These are phyloP conservation scores for Penicillium riverlandense DNA, from an alignment of 495 filamentous ascomycete genomes.

Conservation along the genomic window DNA sequence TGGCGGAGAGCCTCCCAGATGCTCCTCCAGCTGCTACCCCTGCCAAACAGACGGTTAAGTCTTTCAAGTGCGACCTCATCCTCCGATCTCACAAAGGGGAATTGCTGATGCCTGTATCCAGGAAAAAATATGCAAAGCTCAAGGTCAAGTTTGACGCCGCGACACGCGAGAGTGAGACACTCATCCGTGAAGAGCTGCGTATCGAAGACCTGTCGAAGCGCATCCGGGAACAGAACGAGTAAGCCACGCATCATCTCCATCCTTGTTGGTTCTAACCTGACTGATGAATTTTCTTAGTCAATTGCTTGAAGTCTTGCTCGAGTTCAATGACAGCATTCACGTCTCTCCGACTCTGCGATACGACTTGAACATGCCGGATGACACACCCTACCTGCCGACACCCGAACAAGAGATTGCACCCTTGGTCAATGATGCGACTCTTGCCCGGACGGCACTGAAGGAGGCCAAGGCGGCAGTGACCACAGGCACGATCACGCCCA, in stretches of 20 bases:
- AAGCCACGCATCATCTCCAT: constrained; percentile 7
- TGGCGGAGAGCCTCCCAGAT: constrained; percentile 26
- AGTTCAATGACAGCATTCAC: constrained; percentile 73
- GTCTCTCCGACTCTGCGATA: constrained; percentile 69
- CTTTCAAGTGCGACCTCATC: constrained; percentile 31
- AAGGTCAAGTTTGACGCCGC: constrained; percentile 75
- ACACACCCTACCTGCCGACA: constrained; percentile 29
- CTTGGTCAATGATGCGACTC: constrained; percentile 28
- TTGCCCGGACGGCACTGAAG: constrained; percentile 31
- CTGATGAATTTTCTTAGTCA: constrained; percentile 42
- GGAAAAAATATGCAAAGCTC: constrained; percentile 96
- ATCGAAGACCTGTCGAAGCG: constrained; percentile 68
- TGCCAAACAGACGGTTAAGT: constrained; percentile 32
- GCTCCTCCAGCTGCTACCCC: constrained; percentile 17
- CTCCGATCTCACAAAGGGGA: neutral
- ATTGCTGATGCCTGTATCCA: constrained; percentile 37
- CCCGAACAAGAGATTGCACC: constrained; percentile 33
- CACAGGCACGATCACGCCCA: constrained; percentile 30
- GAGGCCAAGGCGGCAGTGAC: constrained; percentile 38
- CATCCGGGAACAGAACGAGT: constrained; percentile 85
- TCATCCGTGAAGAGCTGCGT: constrained; percentile 71
- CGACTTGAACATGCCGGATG: constrained; percentile 41
- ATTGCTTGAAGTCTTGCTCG: constrained; percentile 75
- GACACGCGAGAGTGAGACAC: constrained; percentile 69
- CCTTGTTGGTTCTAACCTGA: neutral